Conservation (phyloP, 2,329 filamentous ascomycete species). For the Daldinia eschscholtzii region DNA sequence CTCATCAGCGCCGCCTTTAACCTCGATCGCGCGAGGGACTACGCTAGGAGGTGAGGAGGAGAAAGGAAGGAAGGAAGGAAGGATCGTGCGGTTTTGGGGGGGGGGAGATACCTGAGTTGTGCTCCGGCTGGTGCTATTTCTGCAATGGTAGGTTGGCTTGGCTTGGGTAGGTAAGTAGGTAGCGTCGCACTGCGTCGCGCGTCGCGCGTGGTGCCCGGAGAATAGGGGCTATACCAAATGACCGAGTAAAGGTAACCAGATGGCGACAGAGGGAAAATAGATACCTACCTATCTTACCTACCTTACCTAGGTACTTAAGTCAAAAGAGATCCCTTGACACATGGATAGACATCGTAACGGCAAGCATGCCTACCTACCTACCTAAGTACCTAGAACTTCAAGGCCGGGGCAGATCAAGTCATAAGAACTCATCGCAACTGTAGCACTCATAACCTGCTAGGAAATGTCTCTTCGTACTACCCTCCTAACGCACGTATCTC, state of each 20-base stretch:
- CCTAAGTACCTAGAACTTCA: not conserved
- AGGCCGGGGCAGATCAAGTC: not conserved
- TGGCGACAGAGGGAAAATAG: not conserved
- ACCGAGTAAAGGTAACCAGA: not conserved
- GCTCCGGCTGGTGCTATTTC: too few relatives aligned
- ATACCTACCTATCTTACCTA: too few relatives aligned
- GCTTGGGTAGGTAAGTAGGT: not conserved
- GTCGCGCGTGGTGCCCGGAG: not conserved
- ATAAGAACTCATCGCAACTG: not conserved
- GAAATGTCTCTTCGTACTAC: not conserved
- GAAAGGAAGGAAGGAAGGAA: not conserved
- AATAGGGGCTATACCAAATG: not conserved
- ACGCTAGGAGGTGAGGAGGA: slow-evolving; percentile 21
- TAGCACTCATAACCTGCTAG: not conserved
- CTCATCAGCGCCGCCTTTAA: slow-evolving; percentile 84
- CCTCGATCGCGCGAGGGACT: slow-evolving; percentile 65
- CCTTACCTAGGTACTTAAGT: not conserved
- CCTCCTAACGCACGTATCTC: slow-evolving; percentile 6
- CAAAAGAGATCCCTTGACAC: not conserved
- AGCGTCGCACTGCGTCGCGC: not conserved
- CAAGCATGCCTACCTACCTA: not conserved
- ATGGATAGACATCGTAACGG: not conserved
- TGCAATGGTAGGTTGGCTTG: too few relatives aligned
- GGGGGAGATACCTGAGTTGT: too few relatives aligned
- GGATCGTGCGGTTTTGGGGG: not conserved